Conservation (phyloP, 2,329 filamentous ascomycete genomes). For the Sporothrix variecibatus region DNA sequence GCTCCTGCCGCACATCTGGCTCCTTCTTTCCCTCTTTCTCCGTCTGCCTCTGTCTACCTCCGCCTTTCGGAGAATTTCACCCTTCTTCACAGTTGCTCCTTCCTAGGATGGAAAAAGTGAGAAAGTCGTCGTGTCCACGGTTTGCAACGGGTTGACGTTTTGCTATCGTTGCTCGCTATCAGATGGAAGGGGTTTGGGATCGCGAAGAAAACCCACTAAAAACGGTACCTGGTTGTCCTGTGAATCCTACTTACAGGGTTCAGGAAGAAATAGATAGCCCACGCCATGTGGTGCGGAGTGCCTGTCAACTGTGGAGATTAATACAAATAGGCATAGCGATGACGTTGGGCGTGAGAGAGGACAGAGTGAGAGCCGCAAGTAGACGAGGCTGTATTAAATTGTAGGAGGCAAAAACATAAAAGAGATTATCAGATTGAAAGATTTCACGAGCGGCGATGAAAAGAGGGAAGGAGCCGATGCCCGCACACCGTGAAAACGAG, state of each 20-base stretch:
- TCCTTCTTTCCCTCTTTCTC: neutral
- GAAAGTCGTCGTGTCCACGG: neutral
- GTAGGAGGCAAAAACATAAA: neutral
- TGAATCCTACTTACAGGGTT: neutral
- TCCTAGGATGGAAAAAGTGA: neutral
- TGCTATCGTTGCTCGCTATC: slow-evolving; percentile 2
- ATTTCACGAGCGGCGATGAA: neutral
- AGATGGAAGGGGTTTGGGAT: neutral
- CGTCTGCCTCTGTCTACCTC: neutral
- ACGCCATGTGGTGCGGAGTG: neutral
- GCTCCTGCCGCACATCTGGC: neutral
- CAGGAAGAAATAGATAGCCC: neutral
- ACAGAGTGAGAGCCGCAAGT: neutral
- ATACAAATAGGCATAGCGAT: neutral
- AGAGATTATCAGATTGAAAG: neutral
- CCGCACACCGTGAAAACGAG: neutral
- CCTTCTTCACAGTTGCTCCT: neutral
- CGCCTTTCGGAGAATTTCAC: neutral
- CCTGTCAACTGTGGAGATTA: neutral
- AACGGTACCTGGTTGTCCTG: neutral
- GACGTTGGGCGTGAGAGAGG: neutral
- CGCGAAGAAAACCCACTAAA: neutral
- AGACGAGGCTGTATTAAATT: neutral
- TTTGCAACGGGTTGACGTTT: neutral
- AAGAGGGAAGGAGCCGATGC: neutral